Percentiles rank a stretch among this genome's conserved stretches.
Conservation (phyloP, 2,329 filamentous ascomycete species). For the Colletotrichum sojae region DNA sequence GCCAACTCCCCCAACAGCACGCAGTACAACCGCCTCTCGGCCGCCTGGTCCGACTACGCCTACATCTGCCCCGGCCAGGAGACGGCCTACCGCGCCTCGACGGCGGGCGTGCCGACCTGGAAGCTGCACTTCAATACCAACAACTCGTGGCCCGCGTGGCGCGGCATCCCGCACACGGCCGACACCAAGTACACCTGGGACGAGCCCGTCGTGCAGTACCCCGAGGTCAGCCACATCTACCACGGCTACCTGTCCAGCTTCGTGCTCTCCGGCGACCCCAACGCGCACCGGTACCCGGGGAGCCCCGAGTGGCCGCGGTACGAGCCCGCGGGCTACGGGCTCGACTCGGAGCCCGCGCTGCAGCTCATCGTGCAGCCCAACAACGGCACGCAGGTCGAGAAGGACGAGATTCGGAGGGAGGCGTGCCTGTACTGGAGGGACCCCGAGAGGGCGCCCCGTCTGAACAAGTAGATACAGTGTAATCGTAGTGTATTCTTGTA, state of each 20-base stretch:
- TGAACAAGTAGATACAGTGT: constrained; percentile 50
- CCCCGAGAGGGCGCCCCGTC: constrained; percentile 48
- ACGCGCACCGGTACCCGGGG: constrained; percentile 55
- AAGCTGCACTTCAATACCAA: constrained; percentile 81
- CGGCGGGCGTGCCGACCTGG: constrained; percentile 76
- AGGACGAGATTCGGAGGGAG: constrained; percentile 50
- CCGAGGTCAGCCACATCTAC: constrained; percentile 53
- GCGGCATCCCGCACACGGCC: constrained; percentile 55
- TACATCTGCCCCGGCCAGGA: constrained; percentile 62
- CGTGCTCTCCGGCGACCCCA: constrained; percentile 79
- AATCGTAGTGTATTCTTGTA: background rate
- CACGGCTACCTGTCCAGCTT: constrained; percentile 80
- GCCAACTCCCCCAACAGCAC: constrained; percentile 56
- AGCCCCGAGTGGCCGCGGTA: constrained; percentile 47
- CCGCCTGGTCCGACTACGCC: constrained; percentile 60
- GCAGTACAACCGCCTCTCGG: constrained; percentile 60
- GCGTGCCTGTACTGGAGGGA: constrained; percentile 55
- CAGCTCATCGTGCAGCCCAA: constrained; percentile 52
- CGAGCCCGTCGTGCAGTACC: constrained; percentile 51
- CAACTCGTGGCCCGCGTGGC: constrained; percentile 80
- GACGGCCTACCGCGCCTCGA: constrained; percentile 71
- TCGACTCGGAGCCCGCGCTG: constrained; percentile 44
- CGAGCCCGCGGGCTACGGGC: constrained; percentile 43
- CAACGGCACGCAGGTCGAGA: constrained; percentile 49
- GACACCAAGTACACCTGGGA: constrained; percentile 55